A percentile compares a stretch with the other conserved stretches of the same genome.
Conservation (phyloP, 2,329 filamentous ascomycete species). For the Microcyclospora pomicola region DNA sequence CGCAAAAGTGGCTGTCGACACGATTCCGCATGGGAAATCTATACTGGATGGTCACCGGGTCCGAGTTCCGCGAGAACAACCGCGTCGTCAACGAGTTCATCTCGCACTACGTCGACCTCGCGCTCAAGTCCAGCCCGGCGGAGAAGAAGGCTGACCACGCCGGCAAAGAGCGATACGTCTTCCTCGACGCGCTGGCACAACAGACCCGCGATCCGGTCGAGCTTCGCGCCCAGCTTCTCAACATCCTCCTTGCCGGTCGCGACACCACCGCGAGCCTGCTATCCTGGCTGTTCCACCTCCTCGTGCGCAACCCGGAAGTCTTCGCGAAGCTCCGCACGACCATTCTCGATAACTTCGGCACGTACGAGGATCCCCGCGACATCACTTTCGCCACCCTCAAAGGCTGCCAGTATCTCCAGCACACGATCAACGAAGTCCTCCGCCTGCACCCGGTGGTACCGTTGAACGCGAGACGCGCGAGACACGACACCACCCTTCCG, state of each 20-base stretch:
- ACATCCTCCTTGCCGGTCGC: slow-evolving; percentile 56
- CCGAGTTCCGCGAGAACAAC: slow-evolving; percentile 27
- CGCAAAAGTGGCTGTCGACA: slow-evolving; percentile 25
- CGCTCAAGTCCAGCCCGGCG: slow-evolving; percentile 21
- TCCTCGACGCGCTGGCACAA: slow-evolving; percentile 33
- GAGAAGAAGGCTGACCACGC: slow-evolving; percentile 12
- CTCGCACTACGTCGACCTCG: slow-evolving; percentile 32
- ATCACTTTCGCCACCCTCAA: slow-evolving; percentile 50
- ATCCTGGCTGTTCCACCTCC: slow-evolving; percentile 40
- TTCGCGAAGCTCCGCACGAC: slow-evolving; percentile 37
- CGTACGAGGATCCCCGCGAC: slow-evolving; percentile 27
- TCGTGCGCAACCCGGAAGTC: slow-evolving; percentile 36
- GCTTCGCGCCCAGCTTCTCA: slow-evolving; percentile 33
- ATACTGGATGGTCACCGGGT: slow-evolving; percentile 23
- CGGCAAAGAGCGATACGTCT: slow-evolving; percentile 29
- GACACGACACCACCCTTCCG: slow-evolving; percentile 61
- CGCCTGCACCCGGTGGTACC: slow-evolving; percentile 68
- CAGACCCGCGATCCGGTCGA: slow-evolving; percentile 31
- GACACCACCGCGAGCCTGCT: slow-evolving; percentile 43
- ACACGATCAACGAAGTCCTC: slow-evolving; percentile 40
- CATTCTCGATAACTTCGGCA: slow-evolving; percentile 34
- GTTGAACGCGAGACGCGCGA: slow-evolving; percentile 55
- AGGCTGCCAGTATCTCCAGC: slow-evolving; percentile 50
- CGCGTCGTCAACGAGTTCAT: slow-evolving; percentile 31
- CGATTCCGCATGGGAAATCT: slow-evolving; percentile 25